Percentiles rank a stretch among this genome's conserved stretches.
These are phyloP conservation scores for Boeremia exigua DNA, from an alignment of 2,329 filamentous ascomycete species.

Conservation along the genomic window DNA sequence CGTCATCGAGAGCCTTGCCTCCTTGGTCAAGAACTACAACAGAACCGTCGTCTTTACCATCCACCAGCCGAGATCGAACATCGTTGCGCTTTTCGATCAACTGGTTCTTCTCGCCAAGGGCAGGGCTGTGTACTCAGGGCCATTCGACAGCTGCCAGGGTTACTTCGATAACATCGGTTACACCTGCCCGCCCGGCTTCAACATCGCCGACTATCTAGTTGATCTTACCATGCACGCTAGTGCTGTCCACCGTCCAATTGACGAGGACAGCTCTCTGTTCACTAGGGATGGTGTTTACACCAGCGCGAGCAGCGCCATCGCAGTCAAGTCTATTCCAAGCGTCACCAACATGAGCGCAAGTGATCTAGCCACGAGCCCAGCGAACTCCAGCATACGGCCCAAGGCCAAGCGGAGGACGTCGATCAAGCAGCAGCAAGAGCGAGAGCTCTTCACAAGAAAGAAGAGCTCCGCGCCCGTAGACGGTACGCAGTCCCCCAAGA, in stretches of 20 bases:
- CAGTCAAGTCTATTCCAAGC: constrained; percentile 89
- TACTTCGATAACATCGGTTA: constrained; percentile 96
- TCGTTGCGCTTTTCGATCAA: constrained; percentile 94
- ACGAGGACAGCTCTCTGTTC: constrained; percentile 64
- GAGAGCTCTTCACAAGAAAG: constrained; percentile 86
- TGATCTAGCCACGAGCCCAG: constrained; percentile 61
- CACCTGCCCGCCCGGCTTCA: constrained; percentile 93
- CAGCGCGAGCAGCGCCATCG: constrained; percentile 83
- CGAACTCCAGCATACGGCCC: constrained; percentile 68
- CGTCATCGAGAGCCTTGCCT: constrained; percentile 94
- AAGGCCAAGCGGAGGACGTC: constrained; percentile 77
- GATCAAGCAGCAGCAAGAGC: constrained; percentile 83
- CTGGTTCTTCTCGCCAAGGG: constrained; percentile 90
- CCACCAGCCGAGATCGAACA: constrained; percentile 96
- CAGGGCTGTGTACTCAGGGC: constrained; percentile 90
- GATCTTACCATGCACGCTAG: constrained; percentile 97
- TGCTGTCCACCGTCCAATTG: constrained; percentile 59
- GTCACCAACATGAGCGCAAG: constrained; percentile 77
- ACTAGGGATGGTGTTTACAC: constrained; percentile 70
- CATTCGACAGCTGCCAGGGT: constrained; percentile 83
- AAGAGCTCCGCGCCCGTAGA: constrained; percentile 64
- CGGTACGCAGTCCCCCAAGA: constrained; percentile 63
- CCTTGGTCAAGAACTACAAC: constrained; percentile 93
- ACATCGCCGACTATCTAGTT: constrained; percentile 97
- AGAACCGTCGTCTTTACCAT: constrained; percentile 98